Base-by-base conservation (phyloP, 2,329 filamentous ascomycete species). In the Cordyceps farinosa region DNA sequence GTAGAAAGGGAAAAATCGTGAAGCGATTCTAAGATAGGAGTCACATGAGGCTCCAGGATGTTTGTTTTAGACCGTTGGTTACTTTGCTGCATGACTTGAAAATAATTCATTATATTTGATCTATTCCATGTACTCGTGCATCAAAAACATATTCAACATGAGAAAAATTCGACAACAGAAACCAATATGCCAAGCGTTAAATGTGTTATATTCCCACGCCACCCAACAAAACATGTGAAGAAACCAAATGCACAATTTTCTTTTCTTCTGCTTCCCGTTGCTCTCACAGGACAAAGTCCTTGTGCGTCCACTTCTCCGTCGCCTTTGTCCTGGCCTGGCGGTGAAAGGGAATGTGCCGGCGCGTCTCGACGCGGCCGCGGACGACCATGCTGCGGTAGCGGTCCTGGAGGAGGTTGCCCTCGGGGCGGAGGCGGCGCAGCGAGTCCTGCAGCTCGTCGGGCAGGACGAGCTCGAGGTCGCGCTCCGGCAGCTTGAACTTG, bases 301-400 rank as follows among this genome's bases (percentile, higher is more conserved):
- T 99, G 81, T 97, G 91, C 51, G 89, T 87, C 95, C 95, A 99
- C 79, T 98, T 99, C 84, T 98, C 95, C 7, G 92, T 97, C 58
- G 87, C 77, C 75, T 90, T 91, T 69, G 81, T 87, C 82, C 88
- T 93, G 67, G 86, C 85, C 81, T 95, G 91, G 83, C 91, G 96
- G 71, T 84, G 84, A 78, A 95, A 94, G 7, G 88, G 85, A 64
- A 94, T 85, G 59, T 88, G 88, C 73, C 89, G 89, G 69, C 95
- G 84, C 56, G 86, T 85, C 81, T 99, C 95, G 65, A 99, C 78
- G 78, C 95, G 96, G 65, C 95, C 95, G 66, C 92, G 87, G 40
- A 98, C 84, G 66, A 98, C 80, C 77, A 98, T 82, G 74, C 86
- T 98, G 66, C 95, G 84, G 80, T 97, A 98, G 57, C 95, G 85